phyloP scores from a whole-genome alignment of 306 rosid genomes.

The Corylus avellana region DNA sequence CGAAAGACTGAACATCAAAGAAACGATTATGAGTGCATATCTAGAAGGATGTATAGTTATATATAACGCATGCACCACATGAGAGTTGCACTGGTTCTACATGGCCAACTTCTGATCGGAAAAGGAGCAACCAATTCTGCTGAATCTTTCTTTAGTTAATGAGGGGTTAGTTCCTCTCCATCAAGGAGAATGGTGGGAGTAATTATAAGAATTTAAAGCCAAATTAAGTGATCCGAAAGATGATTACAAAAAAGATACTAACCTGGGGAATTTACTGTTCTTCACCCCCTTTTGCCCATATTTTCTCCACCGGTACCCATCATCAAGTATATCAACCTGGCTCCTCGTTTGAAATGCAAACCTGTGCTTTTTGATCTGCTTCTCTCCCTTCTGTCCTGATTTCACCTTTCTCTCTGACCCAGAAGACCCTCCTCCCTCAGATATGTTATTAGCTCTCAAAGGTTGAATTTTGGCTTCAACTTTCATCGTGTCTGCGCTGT shows the following conservation, averaged over 20 bases:
- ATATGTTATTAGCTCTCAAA: neutral
- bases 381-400: slow-evolving; percentile 14
- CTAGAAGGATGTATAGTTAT: neutral
- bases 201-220: slow-evolving; percentile 4
- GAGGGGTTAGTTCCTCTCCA: neutral
- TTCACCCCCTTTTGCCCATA: slow-evolving; percentile 64
- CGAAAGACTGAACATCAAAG: neutral
- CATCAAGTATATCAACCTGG: slow-evolving; percentile 59
- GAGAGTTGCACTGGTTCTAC: neutral
- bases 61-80: neutral
- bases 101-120: neutral
- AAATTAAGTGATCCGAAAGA: neutral
- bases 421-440: slow-evolving; percentile 11
- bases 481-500: neutral
- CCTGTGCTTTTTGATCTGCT: slow-evolving; percentile 37
- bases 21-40: neutral
- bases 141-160: neutral
- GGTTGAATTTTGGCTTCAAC: neutral
- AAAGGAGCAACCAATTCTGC: neutral
- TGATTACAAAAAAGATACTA: neutral
- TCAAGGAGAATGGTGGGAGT: neutral
- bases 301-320: slow-evolving; percentile 73
- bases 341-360: slow-evolving; percentile 64
- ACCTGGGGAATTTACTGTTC: slow-evolving; percentile 61
- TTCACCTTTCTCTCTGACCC: slow-evolving; percentile 13